Base-by-base conservation (phyloP, 495 filamentous ascomycete species). In the Hapsidospora chrysogenum region DNA sequence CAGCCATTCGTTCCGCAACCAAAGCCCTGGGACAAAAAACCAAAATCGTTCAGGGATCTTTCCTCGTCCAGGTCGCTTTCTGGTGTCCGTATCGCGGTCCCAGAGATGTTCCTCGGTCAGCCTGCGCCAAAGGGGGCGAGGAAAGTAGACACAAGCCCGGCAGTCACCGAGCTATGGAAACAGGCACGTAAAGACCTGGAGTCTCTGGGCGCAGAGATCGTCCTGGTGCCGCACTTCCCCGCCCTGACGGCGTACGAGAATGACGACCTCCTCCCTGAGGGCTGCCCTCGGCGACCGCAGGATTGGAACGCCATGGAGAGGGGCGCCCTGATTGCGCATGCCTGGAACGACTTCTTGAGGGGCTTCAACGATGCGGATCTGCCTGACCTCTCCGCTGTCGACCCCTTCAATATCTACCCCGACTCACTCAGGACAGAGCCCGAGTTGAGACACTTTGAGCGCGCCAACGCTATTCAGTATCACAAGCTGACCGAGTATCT, bases 331-430 rank as follows among this genome's bases (percentile, higher is more conserved):
- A 45, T 54, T 13, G 52, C 54, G 10, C 45, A 48, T 18, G 33
- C 41, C 14, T 58, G 54, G 54, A 43, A 54, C 29, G 47, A 54
- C 38, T 58, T 58, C 29, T 41, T 56, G 11, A 33, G 23, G 4
- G 9, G 29, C 5, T 51, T 47, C 29, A 35, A 33, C 9, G 46
- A 56, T 31, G 35, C 42, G 5, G 38, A 41, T 4, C 32, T 39
- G 25, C 33, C 37, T 13, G 27, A 19, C 17, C 37, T 58, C 7
- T 20, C 39, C 4, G 16, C 17, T 8, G 43, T 51, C 4, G 50
- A 58, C 30, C 28, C 46, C 13, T 3, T 21, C 8, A 17, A 40
- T 11, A 41, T 56, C 31, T 51, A 47, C 36, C 51, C 50, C 1
- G 21, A 37, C 23, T 31, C 19, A 9, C 15, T 33, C 13, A 17